Percentiles rank a stretch among this genome's conserved stretches.
Conservation (phyloP, 306 rosid genomes). For the Crotalaria pallida region DNA sequence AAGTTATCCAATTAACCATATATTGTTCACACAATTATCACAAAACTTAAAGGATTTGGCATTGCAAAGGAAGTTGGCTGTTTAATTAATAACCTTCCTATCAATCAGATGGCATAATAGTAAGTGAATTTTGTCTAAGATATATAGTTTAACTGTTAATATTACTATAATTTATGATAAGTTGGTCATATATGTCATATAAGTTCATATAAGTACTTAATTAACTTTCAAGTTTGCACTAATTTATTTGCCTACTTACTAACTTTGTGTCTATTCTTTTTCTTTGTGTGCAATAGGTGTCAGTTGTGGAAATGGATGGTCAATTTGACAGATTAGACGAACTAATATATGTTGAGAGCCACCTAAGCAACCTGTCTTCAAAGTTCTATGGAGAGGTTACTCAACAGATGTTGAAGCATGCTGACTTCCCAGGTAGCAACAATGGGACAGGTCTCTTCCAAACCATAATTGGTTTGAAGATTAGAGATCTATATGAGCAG, state of each 20-base stretch:
- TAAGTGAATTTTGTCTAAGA: neutral
- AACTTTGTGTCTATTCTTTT: neutral
- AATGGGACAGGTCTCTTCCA: conserved; percentile 98
- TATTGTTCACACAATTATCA: neutral
- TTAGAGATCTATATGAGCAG: conserved; percentile 87
- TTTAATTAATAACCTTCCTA: neutral
- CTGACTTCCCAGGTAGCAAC: conserved; percentile 97
- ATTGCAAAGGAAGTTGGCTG: neutral
- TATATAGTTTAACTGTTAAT: neutral
- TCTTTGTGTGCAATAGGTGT: conserved; percentile 47
- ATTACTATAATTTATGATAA: neutral
- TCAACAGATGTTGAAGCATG: conserved; percentile 96
- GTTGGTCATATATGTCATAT: neutral
- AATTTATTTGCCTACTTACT: neutral
- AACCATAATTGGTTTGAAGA: conserved; percentile 90
- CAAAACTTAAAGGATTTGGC: neutral
- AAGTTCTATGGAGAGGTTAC: conserved; percentile 98
- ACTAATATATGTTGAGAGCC: conserved; percentile 93
- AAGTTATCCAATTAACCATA: neutral
- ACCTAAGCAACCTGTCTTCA: conserved; percentile 80
- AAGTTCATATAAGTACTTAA: neutral
- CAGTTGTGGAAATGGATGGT: conserved; percentile 96
- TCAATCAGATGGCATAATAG: neutral
- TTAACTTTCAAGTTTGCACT: neutral
- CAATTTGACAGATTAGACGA: conserved; percentile 98